phyloP scores from a whole-genome alignment of 176 grass and related monocot species.

The Melocanna baccifera region DNA sequence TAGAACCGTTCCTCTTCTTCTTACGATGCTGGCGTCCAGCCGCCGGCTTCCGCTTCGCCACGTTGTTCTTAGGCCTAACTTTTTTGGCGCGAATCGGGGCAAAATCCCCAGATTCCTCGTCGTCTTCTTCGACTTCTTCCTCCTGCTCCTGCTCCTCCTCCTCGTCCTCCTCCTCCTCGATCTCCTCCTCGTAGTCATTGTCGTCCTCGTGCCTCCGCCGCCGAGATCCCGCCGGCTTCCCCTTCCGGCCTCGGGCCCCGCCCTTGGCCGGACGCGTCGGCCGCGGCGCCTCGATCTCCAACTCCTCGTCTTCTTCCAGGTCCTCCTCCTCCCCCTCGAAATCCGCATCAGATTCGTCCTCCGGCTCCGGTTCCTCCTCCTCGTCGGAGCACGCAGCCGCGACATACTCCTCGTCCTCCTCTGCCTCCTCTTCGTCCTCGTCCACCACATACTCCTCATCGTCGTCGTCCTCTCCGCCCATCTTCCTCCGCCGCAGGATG shows the following conservation, averaged over 20 bases:
- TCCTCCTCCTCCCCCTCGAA: not conserved
- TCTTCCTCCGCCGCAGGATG: slow-evolving; percentile 16
- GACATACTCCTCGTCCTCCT: slow-evolving; percentile 40
- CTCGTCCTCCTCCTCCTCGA: slow-evolving; percentile 47
- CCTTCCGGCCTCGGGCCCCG: not conserved
- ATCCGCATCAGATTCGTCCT: not conserved
- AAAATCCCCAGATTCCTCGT: slow-evolving; percentile 43
- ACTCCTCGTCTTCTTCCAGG: slow-evolving; percentile 6
- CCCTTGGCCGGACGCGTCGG: not conserved
- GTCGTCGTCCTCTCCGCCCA: slow-evolving; percentile 26
- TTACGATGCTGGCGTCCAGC: not conserved
- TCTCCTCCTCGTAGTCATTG: slow-evolving; percentile 25
- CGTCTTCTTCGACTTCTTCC: slow-evolving; percentile 32
- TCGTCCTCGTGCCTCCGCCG: slow-evolving; percentile 22
- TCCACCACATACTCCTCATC: slow-evolving; percentile 47
- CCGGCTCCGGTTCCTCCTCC: not conserved
- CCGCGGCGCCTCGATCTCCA: not conserved
- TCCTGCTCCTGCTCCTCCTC: slow-evolving; percentile 37
- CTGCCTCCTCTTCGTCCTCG: slow-evolving; percentile 34
- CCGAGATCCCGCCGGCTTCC: slow-evolving; percentile 28
- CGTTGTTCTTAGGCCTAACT: slow-evolving; percentile 28
- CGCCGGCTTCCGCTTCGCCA: slow-evolving; percentile 20
- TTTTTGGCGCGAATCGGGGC: slow-evolving; percentile 26
- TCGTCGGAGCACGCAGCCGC: not conserved
- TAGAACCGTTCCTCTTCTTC: slow-evolving; percentile 36